A percentile compares a stretch with the other conserved stretches of the same genome.
Evolutionary conservation across 768 basidiomycete genomes (phyloP).

Genomic region (Lentinus tigrinus): DNA sequence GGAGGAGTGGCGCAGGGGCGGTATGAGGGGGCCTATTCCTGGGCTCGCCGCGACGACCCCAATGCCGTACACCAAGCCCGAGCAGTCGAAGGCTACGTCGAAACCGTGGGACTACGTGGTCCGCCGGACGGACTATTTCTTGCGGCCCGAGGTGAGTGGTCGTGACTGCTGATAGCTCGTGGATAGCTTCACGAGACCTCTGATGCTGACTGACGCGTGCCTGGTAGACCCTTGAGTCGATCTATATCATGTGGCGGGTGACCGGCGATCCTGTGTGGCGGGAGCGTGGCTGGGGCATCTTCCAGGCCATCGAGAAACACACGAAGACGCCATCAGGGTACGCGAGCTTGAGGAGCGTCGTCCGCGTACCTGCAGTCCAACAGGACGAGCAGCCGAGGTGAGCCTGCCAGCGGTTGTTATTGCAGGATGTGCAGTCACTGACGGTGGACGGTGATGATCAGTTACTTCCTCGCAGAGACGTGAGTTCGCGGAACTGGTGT

Average conservation of each 20-base stretch:
- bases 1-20: constrained; percentile 39
- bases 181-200: not conserved
- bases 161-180: not conserved
- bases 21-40: constrained; percentile 43
- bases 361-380: constrained; percentile 36
- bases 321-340: constrained; percentile 63
- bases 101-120: constrained; percentile 51
- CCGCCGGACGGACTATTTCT: constrained; percentile 46
- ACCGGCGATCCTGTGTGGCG: constrained; percentile 72
- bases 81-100: constrained; percentile 18
- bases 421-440: not conserved
- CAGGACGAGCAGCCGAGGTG: constrained; percentile 76
- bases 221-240: constrained; percentile 64
- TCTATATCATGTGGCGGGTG: constrained; percentile 69
- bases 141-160: constrained; percentile 66
- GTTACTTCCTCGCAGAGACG: constrained; percentile 59
- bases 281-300: constrained; percentile 68
- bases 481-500: constrained; percentile 19
- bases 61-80: constrained; percentile 31
- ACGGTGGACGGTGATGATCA: constrained; percentile 15
- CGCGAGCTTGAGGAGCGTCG: constrained; percentile 53
- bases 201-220: not conserved
- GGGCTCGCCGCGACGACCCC: constrained; percentile 47
- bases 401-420: constrained; percentile 13
- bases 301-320: constrained; percentile 60